Conservation (phyloP, 306 rosid genomes). For the Oemleria cerasiformis region DNA sequence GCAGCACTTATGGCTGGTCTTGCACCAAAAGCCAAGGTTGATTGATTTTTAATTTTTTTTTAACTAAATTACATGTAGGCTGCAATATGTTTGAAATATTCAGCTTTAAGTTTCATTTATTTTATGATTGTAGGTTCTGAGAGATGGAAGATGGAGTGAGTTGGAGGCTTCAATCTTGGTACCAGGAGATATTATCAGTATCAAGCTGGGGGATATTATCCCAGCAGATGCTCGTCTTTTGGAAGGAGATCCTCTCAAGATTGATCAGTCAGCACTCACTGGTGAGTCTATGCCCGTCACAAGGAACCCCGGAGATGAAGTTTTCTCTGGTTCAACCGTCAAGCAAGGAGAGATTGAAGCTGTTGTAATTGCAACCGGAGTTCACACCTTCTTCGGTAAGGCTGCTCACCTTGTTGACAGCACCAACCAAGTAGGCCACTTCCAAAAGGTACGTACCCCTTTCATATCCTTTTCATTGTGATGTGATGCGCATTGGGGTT, state of each 20-base stretch:
- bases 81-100: background rate
- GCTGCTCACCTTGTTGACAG: constrained; percentile 92
- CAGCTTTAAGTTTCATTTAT: background rate
- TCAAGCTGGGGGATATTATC: constrained; percentile 80
- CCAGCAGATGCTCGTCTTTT: constrained; percentile 92
- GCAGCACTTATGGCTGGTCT: constrained; percentile 96
- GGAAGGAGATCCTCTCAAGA: constrained; percentile 78
- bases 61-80: too few relatives aligned
- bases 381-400: constrained; percentile 92
- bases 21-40: constrained; percentile 86
- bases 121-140: constrained; percentile 45
- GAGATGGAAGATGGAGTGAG: constrained; percentile 88
- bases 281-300: constrained; percentile 83
- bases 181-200: constrained; percentile 80
- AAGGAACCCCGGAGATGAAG: constrained; percentile 55
- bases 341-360: constrained; percentile 96
- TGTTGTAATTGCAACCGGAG: constrained; percentile 88
- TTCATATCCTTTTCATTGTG: too few relatives aligned
- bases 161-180: constrained; percentile 74
- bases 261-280: constrained; percentile 84
- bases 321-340: constrained; percentile 88
- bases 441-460: constrained; percentile 59
- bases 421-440: constrained; percentile 76
- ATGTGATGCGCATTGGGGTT: constrained; percentile 15
- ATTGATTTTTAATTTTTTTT: too few relatives aligned